These are phyloP conservation scores for Torulaspora franciscae DNA, from an alignment of 805 yeast species.

Conservation along the genomic window DNA sequence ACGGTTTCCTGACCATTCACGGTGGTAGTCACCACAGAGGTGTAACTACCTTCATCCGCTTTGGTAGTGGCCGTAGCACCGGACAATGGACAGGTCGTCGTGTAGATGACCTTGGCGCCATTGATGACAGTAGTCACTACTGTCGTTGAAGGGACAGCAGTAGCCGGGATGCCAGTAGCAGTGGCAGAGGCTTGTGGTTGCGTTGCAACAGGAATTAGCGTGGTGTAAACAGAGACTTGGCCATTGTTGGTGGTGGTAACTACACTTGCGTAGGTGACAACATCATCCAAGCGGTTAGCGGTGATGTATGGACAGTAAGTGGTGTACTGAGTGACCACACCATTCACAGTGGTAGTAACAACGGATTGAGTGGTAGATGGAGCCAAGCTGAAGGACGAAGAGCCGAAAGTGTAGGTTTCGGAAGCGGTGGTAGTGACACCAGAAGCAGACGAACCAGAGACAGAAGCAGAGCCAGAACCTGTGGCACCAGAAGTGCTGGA, in stretches of 20 bases:
- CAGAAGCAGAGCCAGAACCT: not conserved
- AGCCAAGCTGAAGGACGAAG: slow-evolving; percentile 7
- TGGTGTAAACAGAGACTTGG: slow-evolving; percentile 12
- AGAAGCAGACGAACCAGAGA: slow-evolving; percentile 1
- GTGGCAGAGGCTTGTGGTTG: slow-evolving; percentile 13
- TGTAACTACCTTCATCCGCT: slow-evolving; percentile 1
- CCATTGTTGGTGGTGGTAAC: slow-evolving; percentile 13
- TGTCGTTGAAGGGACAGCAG: slow-evolving; percentile 7
- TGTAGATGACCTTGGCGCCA: slow-evolving; percentile 12
- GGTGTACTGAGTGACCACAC: slow-evolving; percentile 14
- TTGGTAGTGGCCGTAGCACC: slow-evolving; percentile 3
- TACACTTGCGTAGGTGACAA: slow-evolving; percentile 7
- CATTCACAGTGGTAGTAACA: slow-evolving; percentile 13
- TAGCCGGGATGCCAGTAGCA: slow-evolving; percentile 14
- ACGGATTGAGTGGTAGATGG: slow-evolving; percentile 10
- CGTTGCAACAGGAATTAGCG: slow-evolving; percentile 10
- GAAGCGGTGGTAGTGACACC: slow-evolving; percentile 1
- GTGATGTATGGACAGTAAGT: slow-evolving; percentile 17
- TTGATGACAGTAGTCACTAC: slow-evolving; percentile 13
- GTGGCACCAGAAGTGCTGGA: slow-evolving; percentile 1
- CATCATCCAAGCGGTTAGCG: slow-evolving; percentile 3
- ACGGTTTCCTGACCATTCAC: slow-evolving; percentile 4
- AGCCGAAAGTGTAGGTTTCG: slow-evolving; percentile 1
- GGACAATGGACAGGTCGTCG: slow-evolving; percentile 16
- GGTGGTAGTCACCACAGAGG: slow-evolving; percentile 9